Percentiles rank a stretch among this genome's conserved stretches.
These are phyloP conservation scores for Boletus barrowsii DNA, from an alignment of 768 basidiomycete genomes.

Conservation along the genomic window DNA sequence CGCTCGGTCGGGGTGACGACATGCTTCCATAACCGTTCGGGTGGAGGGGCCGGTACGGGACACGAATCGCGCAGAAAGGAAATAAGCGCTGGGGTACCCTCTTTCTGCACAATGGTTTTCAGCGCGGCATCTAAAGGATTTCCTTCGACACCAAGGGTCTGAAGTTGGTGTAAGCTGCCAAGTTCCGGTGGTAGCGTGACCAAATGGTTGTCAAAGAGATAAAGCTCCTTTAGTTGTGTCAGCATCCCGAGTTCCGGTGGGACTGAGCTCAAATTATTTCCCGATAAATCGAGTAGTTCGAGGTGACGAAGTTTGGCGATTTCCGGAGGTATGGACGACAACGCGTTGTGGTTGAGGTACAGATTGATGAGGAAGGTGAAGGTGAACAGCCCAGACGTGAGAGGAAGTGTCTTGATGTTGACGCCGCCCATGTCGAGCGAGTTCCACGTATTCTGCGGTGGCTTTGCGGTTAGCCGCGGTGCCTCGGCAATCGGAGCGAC, in stretches of 20 bases:
- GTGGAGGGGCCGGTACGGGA: constrained; percentile 76
- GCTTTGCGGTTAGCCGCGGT: constrained; percentile 61
- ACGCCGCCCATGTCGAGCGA: constrained; percentile 97
- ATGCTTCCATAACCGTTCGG: constrained; percentile 73
- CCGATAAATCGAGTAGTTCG: constrained; percentile 87
- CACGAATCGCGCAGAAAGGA: constrained; percentile 92
- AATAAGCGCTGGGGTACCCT: constrained; percentile 88
- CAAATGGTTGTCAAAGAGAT: constrained; percentile 95
- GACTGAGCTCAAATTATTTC: constrained; percentile 73
- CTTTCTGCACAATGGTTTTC: constrained; percentile 84
- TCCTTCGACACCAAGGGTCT: constrained; percentile 94
- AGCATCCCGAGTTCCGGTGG: constrained; percentile 91
- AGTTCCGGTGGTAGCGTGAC: constrained; percentile 80
- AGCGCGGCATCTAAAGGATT: constrained; percentile 83
- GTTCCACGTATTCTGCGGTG: constrained; percentile 79
- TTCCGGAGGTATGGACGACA: constrained; percentile 74
- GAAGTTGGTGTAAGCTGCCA: constrained; percentile 87
- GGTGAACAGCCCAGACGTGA: constrained; percentile 68
- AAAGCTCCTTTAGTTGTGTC: constrained; percentile 84
- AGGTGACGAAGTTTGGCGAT: constrained; percentile 83
- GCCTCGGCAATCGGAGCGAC: constrained; percentile 70
- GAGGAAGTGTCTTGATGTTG: constrained; percentile 85
- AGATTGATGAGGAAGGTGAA: constrained; percentile 94
- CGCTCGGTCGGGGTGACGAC: constrained; percentile 58
- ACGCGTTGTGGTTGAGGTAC: constrained; percentile 93